Base-by-base conservation (phyloP, 176 grass and related monocot genomes). In the Musa schizocarpa region DNA sequence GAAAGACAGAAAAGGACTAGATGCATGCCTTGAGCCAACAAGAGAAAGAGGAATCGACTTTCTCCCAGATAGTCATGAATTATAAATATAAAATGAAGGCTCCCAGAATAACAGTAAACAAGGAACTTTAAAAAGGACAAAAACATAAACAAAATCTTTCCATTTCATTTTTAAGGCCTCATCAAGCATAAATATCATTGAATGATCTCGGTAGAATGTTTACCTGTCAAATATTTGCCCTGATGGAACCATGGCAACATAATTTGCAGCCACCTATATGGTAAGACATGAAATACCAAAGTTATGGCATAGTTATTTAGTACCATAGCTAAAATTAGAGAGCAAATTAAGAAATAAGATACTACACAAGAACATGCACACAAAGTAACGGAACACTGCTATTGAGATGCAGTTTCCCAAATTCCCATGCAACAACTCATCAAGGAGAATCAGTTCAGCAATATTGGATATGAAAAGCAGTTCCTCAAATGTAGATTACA, bases 151-250 rank as follows among this genome's bases (percentile, higher is more conserved):
- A 25, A 65, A 25, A 8, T 43, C 21, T 48, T 13, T 17, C 25
- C 34, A 43, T 68, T 68, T 13, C 66, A 68, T 48, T 63, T 10
- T 17, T 63, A 61, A 62, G 16, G 9, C 8, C 9, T 4, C 16
- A 72, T 23, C 26, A 27, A 72, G 10, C 3, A 52, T 53, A 80
- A 57, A 64, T 19, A 11, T 54, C 6, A 19, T 25, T 1, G 5
- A 54, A 3, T 55, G 21, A 0, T 55, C 5, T 23, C 27, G 48
- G 27, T 27, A 22, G 7, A 65, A 11, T 2, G 56, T 12, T 80
- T 61, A 98, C 94, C 90, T 98, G 78, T 93, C 90, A 19, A 98
- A 98, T 56, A 98, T 91, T 80, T 98, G 90, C n/a, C 94, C 90
- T 57, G 54, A 81, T 19, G 82, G 88, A 63, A 98, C 84, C 90